A percentile compares a stretch with the other conserved stretches of the same genome.
These are phyloP conservation scores for Ploettnerulaceae sp. DNA, from an alignment of 2,329 filamentous ascomycete genomes.

Conservation along the genomic window DNA sequence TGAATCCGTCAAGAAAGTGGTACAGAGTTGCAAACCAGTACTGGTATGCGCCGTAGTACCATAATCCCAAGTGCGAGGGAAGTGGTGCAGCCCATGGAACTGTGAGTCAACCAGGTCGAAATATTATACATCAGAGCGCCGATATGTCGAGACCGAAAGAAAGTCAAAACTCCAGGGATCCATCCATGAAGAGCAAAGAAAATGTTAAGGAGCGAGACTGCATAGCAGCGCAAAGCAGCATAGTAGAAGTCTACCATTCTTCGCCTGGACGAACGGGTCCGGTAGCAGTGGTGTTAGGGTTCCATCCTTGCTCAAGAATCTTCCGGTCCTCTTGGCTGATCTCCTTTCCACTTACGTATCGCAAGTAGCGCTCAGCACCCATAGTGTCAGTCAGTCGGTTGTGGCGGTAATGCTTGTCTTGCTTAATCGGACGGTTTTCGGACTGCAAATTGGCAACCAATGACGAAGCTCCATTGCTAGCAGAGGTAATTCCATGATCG, in stretches of 20 bases:
- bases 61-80: no score
- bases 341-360: conserved; percentile 24
- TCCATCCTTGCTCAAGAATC: conserved; percentile 18
- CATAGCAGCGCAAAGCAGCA: not conserved
- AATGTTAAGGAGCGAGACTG: not conserved
- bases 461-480: conserved; percentile 2
- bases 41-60: no score
- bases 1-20: not conserved
- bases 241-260: conserved; percentile 5
- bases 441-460: conserved; percentile 11
- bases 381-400: conserved; percentile 11
- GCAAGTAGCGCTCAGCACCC: conserved; percentile 26
- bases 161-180: not conserved
- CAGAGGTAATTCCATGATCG: conserved; percentile 11
- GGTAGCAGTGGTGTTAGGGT: conserved; percentile 17
- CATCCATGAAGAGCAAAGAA: no score
- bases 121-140: not conserved
- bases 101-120: not conserved
- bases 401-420: conserved; percentile 6
- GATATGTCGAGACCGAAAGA: not conserved
- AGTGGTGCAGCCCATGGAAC: no score
- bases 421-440: conserved; percentile 23
- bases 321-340: conserved; percentile 17
- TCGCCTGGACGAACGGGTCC: conserved; percentile 14
- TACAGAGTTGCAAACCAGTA: no score